These are phyloP conservation scores for Cubamyces lactineus DNA, from an alignment of 768 basidiomycete species.

Conservation along the genomic window DNA sequence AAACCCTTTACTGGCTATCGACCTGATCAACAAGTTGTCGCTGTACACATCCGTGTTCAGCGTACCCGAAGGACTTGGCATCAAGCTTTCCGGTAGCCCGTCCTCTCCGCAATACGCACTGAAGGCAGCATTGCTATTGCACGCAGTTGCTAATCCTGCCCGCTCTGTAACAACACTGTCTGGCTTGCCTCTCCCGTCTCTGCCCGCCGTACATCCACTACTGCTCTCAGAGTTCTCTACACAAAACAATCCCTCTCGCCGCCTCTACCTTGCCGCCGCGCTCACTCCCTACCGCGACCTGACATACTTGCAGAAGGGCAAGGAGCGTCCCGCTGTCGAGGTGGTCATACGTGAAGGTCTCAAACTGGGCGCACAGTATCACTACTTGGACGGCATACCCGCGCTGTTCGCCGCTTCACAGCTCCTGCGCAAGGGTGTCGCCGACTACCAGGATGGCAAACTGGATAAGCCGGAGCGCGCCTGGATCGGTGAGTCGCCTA, in stretches of 20 bases:
- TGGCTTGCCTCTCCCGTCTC: constrained; percentile 24
- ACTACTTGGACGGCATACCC: constrained; percentile 78
- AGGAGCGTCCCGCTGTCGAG: constrained; percentile 58
- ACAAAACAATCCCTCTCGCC: constrained; percentile 48
- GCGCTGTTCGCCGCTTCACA: constrained; percentile 60
- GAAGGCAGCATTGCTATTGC: constrained; percentile 61
- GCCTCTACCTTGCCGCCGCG: constrained; percentile 79
- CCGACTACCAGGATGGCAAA: constrained; percentile 11
- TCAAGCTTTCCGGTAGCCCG: constrained; percentile 49
- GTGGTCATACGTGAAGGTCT: constrained; percentile 80
- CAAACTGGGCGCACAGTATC: constrained; percentile 79
- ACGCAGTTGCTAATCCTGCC: constrained; percentile 45
- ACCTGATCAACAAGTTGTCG: constrained; percentile 72
- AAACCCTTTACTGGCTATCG: constrained; percentile 73
- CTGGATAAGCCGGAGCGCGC: constrained; percentile 50
- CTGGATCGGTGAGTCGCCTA: constrained; percentile 53
- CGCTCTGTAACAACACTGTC: constrained; percentile 18
- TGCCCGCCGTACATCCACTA: constrained; percentile 53
- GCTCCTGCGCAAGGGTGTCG: constrained; percentile 39
- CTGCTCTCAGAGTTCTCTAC: constrained; percentile 40
- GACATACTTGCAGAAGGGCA: constrained; percentile 69
- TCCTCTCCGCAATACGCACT: constrained; percentile 49
- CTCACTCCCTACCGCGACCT: constrained; percentile 71
- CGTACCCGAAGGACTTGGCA: constrained; percentile 48
- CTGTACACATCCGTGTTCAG: constrained; percentile 72